Percentiles rank a stretch among this genome's conserved stretches.
phyloP scores from a whole-genome alignment of 352 stramenopile species.

The Phytophthora nicotianae region DNA sequence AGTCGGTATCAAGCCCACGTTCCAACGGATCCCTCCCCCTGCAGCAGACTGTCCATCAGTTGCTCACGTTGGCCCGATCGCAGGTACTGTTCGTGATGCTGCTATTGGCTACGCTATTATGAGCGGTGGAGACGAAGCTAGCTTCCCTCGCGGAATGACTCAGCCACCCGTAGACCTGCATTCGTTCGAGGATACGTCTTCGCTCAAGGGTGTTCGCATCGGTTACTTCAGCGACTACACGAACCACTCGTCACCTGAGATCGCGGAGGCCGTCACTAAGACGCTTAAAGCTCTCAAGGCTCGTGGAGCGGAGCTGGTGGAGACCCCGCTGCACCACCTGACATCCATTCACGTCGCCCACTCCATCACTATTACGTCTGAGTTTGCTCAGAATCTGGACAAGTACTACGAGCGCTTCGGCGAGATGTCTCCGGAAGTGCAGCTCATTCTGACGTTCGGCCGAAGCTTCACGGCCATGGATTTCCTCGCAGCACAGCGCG shows the following conservation, averaged over 20 bases:
- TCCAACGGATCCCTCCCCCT: constrained; percentile 71
- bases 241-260: constrained; percentile 72
- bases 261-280: constrained; percentile 49
- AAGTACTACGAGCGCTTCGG: constrained; percentile 62
- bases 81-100: constrained; percentile 74
- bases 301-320: constrained; percentile 72
- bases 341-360: constrained; percentile 83
- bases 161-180: constrained; percentile 57
- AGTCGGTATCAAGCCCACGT: constrained; percentile 90
- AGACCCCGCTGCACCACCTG: constrained; percentile 81
- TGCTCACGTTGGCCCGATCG: constrained; percentile 82
- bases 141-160: constrained; percentile 46
- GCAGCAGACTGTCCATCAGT: constrained; percentile 65
- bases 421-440: constrained; percentile 71
- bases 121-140: constrained; percentile 54
- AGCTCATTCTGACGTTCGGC: constrained; percentile 75
- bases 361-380: constrained; percentile 78
- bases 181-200: constrained; percentile 64
- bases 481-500: constrained; percentile 83
- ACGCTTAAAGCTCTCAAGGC: constrained; percentile 56
- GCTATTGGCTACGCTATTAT: constrained; percentile 88
- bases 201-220: constrained; percentile 70
- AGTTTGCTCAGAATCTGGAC: constrained; percentile 79
- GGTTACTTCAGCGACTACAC: constrained; percentile 81
- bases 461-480: constrained; percentile 75